phyloP scores from a whole-genome alignment of 148 eudicot genomes.

The Fallopia convolvulus region DNA sequence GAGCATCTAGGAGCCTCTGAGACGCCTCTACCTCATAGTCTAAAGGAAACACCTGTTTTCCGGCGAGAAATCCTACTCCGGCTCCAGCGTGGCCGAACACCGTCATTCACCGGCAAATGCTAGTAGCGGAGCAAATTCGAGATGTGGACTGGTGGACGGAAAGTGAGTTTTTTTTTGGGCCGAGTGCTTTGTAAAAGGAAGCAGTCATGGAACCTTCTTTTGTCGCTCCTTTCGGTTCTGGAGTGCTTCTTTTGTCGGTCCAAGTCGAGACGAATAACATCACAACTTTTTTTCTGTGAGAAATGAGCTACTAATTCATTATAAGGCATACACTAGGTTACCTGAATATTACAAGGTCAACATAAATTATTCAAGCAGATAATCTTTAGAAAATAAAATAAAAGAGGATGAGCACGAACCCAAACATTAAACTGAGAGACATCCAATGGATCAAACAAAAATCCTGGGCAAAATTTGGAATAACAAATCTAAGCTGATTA shows the following conservation, averaged over 20 bases:
- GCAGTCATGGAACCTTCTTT: background rate
- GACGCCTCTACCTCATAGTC: conserved; percentile 70
- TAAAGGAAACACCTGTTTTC: conserved; percentile 62
- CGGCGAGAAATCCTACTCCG: conserved; percentile 29
- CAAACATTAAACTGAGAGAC: too few species aligned
- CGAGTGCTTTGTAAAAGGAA: background rate
- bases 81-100: conserved; percentile 36
- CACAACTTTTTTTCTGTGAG: too few species aligned
- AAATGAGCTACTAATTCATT: too few species aligned
- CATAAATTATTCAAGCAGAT: too few species aligned
- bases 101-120: conserved; percentile 34
- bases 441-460: too few species aligned
- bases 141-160: background rate
- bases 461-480: too few species aligned
- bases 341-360: too few species aligned
- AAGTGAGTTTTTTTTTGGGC: background rate
- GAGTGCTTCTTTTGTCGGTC: too few species aligned
- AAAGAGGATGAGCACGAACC: too few species aligned
- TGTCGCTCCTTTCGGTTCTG: background rate
- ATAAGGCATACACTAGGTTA: too few species aligned
- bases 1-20: conserved; percentile 59
- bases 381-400: too few species aligned
- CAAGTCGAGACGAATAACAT: background rate
- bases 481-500: too few species aligned
- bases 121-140: background rate